These are phyloP conservation scores for Clathrospora elynae DNA, from an alignment of 2,329 filamentous ascomycete genomes.

Conservation along the genomic window DNA sequence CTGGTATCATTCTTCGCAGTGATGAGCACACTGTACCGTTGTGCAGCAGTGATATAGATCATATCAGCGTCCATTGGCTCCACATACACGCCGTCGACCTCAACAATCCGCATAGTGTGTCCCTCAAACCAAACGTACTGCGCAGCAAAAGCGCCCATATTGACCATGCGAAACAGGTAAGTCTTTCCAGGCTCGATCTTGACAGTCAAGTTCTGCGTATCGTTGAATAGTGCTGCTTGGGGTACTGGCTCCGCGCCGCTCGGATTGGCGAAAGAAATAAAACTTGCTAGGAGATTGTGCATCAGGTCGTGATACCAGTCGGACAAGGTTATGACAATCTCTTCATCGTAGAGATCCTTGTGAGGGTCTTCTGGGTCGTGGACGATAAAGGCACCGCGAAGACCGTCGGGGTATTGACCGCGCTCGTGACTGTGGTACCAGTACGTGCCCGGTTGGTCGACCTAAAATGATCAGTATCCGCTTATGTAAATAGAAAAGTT, in stretches of 20 bases:
- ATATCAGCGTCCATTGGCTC: constrained; percentile 63
- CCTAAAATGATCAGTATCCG: constrained; percentile 51
- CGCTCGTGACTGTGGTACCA: constrained; percentile 71
- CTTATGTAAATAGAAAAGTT: not conserved
- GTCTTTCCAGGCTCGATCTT: constrained; percentile 58
- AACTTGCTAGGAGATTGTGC: constrained; percentile 48
- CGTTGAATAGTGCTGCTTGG: constrained; percentile 68
- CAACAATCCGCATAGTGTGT: constrained; percentile 67
- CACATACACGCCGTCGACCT: constrained; percentile 72
- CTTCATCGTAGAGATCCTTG: constrained; percentile 61
- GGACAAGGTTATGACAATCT: constrained; percentile 69
- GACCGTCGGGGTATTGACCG: constrained; percentile 69
- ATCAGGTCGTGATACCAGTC: constrained; percentile 73
- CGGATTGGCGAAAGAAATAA: constrained; percentile 59
- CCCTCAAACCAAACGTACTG: constrained; percentile 74
- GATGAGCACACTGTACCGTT: constrained; percentile 71
- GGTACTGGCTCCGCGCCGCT: constrained; percentile 70
- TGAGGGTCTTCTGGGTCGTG: constrained; percentile 62
- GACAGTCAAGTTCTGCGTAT: constrained; percentile 56
- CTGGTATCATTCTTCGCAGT: constrained; percentile 62
- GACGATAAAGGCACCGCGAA: constrained; percentile 70
- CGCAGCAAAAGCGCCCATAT: constrained; percentile 71
- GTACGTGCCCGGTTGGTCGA: constrained; percentile 60
- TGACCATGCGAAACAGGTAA: constrained; percentile 71
- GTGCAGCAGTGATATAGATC: constrained; percentile 70